These are phyloP conservation scores for Yarrowia sp. DNA, from an alignment of 805 yeast species.

Conservation along the genomic window DNA sequence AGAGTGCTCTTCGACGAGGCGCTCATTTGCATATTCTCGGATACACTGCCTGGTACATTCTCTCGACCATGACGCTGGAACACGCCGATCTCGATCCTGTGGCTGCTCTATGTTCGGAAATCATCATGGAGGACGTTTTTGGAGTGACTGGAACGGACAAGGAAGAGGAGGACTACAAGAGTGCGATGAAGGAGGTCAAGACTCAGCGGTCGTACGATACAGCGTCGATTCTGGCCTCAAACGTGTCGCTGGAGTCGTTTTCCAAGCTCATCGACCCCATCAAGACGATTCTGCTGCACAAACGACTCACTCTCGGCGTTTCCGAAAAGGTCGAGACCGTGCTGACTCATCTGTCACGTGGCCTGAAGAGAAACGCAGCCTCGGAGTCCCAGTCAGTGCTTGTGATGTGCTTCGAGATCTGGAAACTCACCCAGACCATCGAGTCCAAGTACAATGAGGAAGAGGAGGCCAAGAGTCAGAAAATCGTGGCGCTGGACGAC, in stretches of 20 bases:
- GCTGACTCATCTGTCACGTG: slow-evolving; percentile 76
- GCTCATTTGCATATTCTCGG: slow-evolving; percentile 93
- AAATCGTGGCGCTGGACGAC: slow-evolving; percentile 44
- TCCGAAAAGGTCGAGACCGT: slow-evolving; percentile 82
- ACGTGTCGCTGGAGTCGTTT: slow-evolving; percentile 66
- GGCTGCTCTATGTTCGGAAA: slow-evolving; percentile 64
- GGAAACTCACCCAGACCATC: slow-evolving; percentile 53
- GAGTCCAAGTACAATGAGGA: slow-evolving; percentile 46
- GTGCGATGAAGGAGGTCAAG: slow-evolving; percentile 88
- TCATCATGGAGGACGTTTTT: slow-evolving; percentile 90
- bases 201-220: slow-evolving; percentile 87
- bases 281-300: slow-evolving; percentile 63
- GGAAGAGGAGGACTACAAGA: slow-evolving; percentile 89
- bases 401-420: slow-evolving; percentile 75
- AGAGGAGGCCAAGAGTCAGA: slow-evolving; percentile 38
- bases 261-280: slow-evolving; percentile 70
- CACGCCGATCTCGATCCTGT: slow-evolving; percentile 79
- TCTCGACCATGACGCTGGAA: slow-evolving; percentile 58
- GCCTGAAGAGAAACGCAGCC: slow-evolving; percentile 74
- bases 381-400: slow-evolving; percentile 64
- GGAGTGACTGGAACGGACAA: slow-evolving; percentile 94
- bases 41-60: slow-evolving; percentile 78
- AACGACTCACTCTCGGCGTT: slow-evolving; percentile 68
- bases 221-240: slow-evolving; percentile 75
- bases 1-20: slow-evolving; percentile 80